Evolutionary conservation across 495 filamentous ascomycete species (phyloP), one percentile per base, ranked within the genome.

Genomic region (Penicillium waksmanii): DNA sequence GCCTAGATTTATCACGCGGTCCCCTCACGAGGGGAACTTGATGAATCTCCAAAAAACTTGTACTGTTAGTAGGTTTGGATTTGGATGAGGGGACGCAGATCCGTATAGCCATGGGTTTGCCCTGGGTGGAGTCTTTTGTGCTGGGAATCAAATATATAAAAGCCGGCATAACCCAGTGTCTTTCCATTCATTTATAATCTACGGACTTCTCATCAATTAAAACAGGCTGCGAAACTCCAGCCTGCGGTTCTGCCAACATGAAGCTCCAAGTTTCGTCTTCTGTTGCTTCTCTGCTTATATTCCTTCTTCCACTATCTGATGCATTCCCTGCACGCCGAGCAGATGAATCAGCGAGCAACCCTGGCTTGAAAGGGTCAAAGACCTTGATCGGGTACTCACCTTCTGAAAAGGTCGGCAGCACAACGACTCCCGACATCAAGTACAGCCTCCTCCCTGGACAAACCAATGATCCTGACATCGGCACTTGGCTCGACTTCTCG

Each of bases 401-500:
- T 1, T 64, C 64, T n/a, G 70, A 76, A 50, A 69, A 63, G 18
- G 33, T 72, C 11, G 58, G 67, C 9, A 65, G 58, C 13, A 65
- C 73, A 21, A 61, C 67, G 12, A 68, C 69, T 2, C 74, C 76
- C 7, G 71, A 77, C 6, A 61, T 77, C 51, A 64, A 75, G 25
- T 80, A 76, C 52, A 69, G 73, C 19, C 70, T 83, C 25, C 76
- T 80, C 8, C 67, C 80, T 3, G 86, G 82, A 0, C 88, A 91
- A 55, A 80, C 78, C 13, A 80, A 81, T 5, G 79, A 85, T 49
- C 73, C 80, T 2, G 74, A 84, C 2, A 68, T 85, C 8, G 88
- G 89, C 0, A 63, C 82, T 4, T 87, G 84, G 51, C 80, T 91
- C 1, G 82, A 91, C 62, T 88, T 91, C 51, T 71, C 79, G 23